Evolutionary conservation across 2,329 filamentous ascomycete genomes (phyloP).

Genomic region (Metarhizium anisopliae): DNA sequence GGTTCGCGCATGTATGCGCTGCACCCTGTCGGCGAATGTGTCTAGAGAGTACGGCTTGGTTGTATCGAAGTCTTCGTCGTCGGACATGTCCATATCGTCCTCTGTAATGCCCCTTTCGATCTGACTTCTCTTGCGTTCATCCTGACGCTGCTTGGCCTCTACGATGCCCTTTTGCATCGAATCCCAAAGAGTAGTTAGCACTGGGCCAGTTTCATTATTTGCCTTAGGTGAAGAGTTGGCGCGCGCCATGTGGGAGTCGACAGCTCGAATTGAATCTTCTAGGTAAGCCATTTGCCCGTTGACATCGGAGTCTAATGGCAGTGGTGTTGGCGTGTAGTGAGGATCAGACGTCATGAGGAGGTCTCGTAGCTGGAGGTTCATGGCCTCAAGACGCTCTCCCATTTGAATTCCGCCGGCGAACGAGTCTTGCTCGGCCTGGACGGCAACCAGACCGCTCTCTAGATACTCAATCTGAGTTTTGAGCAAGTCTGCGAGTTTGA

Average conservation of each 20-base stretch:
- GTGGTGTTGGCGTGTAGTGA: constrained; percentile 48
- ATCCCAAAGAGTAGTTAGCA: constrained; percentile 48
- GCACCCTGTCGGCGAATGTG: constrained; percentile 70
- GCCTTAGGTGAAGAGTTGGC: constrained; percentile 18
- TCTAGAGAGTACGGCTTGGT: constrained; percentile 60
- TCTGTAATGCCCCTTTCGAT: constrained; percentile 44
- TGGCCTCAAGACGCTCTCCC: constrained; percentile 46
- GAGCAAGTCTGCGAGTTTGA: constrained; percentile 38
- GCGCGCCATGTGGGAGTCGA: constrained; percentile 35
- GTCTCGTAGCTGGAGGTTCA: constrained; percentile 57
- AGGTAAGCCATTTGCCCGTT: constrained; percentile 62
- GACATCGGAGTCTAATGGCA: constrained; percentile 45
- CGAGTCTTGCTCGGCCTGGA: constrained; percentile 49
- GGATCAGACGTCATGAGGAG: constrained; percentile 41
- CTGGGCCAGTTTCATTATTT: constrained; percentile 45
- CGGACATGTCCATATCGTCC: constrained; percentile 52
- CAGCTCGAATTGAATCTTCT: constrained; percentile 46
- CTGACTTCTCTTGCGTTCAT: constrained; percentile 42
- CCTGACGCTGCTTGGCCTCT: constrained; percentile 44
- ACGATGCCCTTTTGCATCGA: constrained; percentile 43
- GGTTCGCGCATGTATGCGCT: constrained; percentile 69
- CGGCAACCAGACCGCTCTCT: constrained; percentile 52
- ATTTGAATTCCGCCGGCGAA: constrained; percentile 21
- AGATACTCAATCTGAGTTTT: constrained; percentile 60
- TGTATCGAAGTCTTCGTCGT: constrained; percentile 49